Percentiles rank a stretch among this genome's conserved stretches.
phyloP scores from a whole-genome alignment of 2,329 filamentous ascomycete genomes.

The Knufia fluminis region DNA sequence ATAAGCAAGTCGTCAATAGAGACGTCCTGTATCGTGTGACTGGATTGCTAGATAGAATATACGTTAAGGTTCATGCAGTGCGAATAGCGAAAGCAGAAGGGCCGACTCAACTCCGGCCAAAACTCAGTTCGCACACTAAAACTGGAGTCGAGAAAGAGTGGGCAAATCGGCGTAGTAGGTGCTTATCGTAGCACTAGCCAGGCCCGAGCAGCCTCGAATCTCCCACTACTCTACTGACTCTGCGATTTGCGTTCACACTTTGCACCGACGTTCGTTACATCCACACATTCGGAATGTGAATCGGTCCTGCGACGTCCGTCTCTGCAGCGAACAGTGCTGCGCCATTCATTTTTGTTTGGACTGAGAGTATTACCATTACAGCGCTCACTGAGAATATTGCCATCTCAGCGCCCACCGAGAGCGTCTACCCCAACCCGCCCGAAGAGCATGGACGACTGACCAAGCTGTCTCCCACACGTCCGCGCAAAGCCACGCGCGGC shows the following conservation, averaged over 20 bases:
- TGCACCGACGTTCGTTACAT: neutral
- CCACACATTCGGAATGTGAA: too few relatives aligned
- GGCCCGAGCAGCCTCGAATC: neutral
- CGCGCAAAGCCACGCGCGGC: slow-evolving; percentile 10
- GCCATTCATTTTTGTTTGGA: neutral
- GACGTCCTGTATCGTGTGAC: too few relatives aligned
- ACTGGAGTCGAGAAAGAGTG: neutral
- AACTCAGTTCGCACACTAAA: neutral
- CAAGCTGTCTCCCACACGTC: neutral
- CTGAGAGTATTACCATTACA: too few relatives aligned
- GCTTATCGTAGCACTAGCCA: neutral
- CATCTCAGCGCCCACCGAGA: neutral
- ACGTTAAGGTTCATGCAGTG: too few relatives aligned
- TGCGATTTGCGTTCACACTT: neutral
- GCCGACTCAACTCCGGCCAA: neutral
- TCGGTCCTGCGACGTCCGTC: too few relatives aligned
- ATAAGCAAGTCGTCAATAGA: too few relatives aligned
- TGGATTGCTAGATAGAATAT: too few relatives aligned
- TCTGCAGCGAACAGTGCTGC: neutral
- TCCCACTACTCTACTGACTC: neutral
- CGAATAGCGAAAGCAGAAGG: too few relatives aligned
- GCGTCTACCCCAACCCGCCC: neutral
- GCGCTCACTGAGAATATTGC: too few relatives aligned
- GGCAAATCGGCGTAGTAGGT: neutral
- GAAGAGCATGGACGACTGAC: neutral